A percentile compares a stretch with the other conserved stretches of the same genome.
Conservation (phyloP, 768 basidiomycete genomes). For the Boletales sp. region DNA sequence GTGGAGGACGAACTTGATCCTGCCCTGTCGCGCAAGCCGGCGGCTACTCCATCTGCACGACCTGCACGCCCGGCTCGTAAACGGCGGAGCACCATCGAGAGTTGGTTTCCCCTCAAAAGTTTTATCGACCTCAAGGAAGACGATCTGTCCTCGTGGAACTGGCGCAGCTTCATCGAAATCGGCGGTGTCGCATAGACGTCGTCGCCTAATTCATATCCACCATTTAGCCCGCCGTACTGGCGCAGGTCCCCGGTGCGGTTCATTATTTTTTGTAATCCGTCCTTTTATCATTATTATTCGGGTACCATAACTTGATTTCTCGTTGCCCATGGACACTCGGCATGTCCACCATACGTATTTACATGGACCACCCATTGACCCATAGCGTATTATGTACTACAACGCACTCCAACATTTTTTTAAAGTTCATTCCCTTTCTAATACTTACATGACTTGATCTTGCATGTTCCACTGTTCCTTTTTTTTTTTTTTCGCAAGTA, state of each 20-base stretch:
- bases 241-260: constrained; percentile 4
- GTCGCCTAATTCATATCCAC: background rate
- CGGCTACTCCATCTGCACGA: constrained; percentile 1
- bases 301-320: constrained; percentile 8
- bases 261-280: constrained; percentile 2
- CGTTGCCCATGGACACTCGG: background rate
- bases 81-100: constrained; percentile 42
- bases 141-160: constrained; percentile 44
- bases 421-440: background rate
- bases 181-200: constrained; percentile 26
- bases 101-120: constrained; percentile 56
- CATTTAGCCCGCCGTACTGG: background rate
- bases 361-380: constrained; percentile 12
- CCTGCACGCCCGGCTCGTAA: constrained; percentile 19
- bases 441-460: constrained; percentile 11
- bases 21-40: constrained; percentile 6
- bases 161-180: constrained; percentile 66
- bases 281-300: constrained; percentile 6
- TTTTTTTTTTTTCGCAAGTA: background rate
- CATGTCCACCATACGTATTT: constrained; percentile 20
- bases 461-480: constrained; percentile 1
- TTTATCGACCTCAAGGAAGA: constrained; percentile 64
- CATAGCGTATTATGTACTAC: constrained; percentile 14
- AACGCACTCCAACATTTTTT: background rate
- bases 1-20: constrained; percentile 32